Evolutionary conservation across 345 rosid species (phyloP).

Genomic region (Camelina laxa): DNA sequence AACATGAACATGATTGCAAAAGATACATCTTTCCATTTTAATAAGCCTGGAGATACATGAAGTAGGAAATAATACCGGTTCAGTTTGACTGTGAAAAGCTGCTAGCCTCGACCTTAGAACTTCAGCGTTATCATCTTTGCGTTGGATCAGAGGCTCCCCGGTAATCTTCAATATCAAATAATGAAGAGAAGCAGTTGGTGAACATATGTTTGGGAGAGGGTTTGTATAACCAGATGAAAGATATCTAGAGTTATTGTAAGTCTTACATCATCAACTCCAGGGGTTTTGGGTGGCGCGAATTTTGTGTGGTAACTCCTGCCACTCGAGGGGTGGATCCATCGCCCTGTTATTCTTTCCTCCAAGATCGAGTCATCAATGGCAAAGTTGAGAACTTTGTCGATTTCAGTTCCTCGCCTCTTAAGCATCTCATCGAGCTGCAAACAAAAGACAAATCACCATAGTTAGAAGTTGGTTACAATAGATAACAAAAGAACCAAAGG

Average conservation of each 20-base stretch:
- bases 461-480: constrained; percentile 5
- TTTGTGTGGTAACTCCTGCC: constrained; percentile 90
- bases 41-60: constrained; percentile 1
- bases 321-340: constrained; percentile 94
- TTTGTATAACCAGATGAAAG: neutral
- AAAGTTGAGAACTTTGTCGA: constrained; percentile 84
- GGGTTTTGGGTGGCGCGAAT: constrained; percentile 74
- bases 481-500: neutral
- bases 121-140: constrained; percentile 84
- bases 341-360: constrained; percentile 94
- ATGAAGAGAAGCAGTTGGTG: constrained; percentile 12
- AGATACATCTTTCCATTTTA: neutral
- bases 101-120: constrained; percentile 84
- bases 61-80: constrained; percentile 55
- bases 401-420: constrained; percentile 66
- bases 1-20: constrained; percentile 19
- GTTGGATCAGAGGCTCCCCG: constrained; percentile 84
- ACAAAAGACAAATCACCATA: constrained; percentile 15
- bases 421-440: constrained; percentile 92
- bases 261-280: constrained; percentile 82
- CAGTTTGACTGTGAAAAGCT: constrained; percentile 81
- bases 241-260: neutral
- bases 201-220: neutral
- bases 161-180: constrained; percentile 56
- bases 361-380: constrained; percentile 82